Percentiles rank a stretch among this genome's conserved stretches.
These are phyloP conservation scores for Globisporangium solare DNA, from an alignment of 352 stramenopile species.

Conservation along the genomic window DNA sequence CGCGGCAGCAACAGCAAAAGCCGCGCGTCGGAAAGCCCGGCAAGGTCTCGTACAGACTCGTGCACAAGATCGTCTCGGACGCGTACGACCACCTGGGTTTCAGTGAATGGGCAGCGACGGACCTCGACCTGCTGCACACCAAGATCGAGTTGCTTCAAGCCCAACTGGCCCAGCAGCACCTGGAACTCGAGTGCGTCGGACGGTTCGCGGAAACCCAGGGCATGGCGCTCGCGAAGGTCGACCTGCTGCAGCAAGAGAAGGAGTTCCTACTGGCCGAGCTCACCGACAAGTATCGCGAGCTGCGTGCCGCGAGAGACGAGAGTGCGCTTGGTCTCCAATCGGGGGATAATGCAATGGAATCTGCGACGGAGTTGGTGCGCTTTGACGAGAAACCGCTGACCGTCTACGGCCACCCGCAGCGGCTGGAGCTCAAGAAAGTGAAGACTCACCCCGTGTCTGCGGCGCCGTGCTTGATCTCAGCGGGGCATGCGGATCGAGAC, in stretches of 20 bases:
- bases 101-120: constrained; percentile 39
- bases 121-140: constrained; percentile 34
- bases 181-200: constrained; percentile 8
- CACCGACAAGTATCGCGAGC: constrained; percentile 35
- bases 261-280: constrained; percentile 51
- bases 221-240: constrained; percentile 28
- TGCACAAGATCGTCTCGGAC: constrained; percentile 26
- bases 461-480: constrained; percentile 14
- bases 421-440: constrained; percentile 31
- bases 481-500: constrained; percentile 3
- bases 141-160: constrained; percentile 20
- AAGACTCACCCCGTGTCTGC: constrained; percentile 23
- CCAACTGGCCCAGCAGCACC: constrained; percentile 20
- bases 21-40: constrained; percentile 5
- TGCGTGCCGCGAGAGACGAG: constrained; percentile 17
- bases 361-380: background rate
- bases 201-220: constrained; percentile 19
- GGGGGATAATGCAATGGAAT: constrained; percentile 6
- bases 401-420: constrained; percentile 48
- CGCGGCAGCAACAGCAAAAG: constrained; percentile 3
- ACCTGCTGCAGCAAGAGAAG: constrained; percentile 51
- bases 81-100: constrained; percentile 49
- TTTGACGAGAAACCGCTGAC: constrained; percentile 26
- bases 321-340: constrained; percentile 7
- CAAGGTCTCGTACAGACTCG: constrained; percentile 19